A percentile compares a stretch with the other conserved stretches of the same genome.
Conservation (phyloP, 768 basidiomycete genomes). For the Tylopilus balloui region DNA sequence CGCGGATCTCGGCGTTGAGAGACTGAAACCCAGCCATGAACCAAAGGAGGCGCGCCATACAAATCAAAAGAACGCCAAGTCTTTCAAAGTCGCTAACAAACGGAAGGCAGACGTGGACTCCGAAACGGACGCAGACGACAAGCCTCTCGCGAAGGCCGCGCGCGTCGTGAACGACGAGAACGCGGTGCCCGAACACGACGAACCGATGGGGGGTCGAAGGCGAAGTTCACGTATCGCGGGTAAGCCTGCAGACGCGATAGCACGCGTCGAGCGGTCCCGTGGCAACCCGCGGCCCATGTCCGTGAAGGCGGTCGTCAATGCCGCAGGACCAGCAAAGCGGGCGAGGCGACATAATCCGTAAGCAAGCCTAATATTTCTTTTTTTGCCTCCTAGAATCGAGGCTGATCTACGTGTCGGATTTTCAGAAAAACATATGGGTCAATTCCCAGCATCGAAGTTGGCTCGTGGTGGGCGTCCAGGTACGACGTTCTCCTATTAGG, state of each 20-base stretch:
- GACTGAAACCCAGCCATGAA: constrained; percentile 41
- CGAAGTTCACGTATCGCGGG: constrained; percentile 65
- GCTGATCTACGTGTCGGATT: constrained; percentile 5
- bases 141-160: constrained; percentile 18
- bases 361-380: constrained; percentile 1
- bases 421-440: constrained; percentile 70
- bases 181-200: neutral
- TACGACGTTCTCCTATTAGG: constrained; percentile 24
- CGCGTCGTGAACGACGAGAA: constrained; percentile 22
- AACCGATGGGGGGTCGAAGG: constrained; percentile 35
- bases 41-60: constrained; percentile 39
- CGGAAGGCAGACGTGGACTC: constrained; percentile 33
- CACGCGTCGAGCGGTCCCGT: constrained; percentile 34
- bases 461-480: constrained; percentile 79
- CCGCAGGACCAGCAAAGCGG: constrained; percentile 32
- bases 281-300: constrained; percentile 36
- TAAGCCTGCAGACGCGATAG: constrained; percentile 48
- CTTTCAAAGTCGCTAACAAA: constrained; percentile 32
- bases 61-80: constrained; percentile 1
- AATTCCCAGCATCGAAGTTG: constrained; percentile 76
- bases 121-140: constrained; percentile 31
- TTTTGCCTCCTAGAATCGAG: constrained; percentile 16
- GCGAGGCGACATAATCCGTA: constrained; percentile 34
- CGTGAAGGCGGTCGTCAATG: constrained; percentile 34
- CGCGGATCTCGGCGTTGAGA: constrained; percentile 37